Evolutionary conservation across 2,329 filamentous ascomycete genomes (phyloP).

Genomic region (Colletotrichum siamense): DNA sequence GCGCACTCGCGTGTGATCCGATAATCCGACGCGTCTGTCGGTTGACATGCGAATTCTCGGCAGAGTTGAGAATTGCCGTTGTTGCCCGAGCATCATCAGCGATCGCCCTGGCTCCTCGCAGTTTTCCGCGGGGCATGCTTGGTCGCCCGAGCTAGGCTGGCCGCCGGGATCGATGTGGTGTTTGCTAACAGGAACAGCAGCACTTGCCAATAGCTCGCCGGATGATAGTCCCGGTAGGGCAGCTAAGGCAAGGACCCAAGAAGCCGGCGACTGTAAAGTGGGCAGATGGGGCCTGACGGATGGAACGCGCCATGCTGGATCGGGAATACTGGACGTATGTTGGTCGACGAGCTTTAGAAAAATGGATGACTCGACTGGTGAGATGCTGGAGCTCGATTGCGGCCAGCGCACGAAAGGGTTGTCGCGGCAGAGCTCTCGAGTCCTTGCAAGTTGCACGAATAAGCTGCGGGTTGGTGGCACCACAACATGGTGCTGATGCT

Average conservation of each 20-base stretch:
- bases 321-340: neutral
- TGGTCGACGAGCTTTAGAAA: neutral
- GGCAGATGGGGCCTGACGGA: neutral
- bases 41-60: neutral
- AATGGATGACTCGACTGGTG: neutral
- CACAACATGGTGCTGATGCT: neutral
- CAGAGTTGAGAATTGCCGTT: neutral
- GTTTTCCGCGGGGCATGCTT: slow-evolving; percentile 1
- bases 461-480: neutral
- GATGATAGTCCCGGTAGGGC: neutral
- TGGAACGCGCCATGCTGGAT: neutral
- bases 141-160: neutral
- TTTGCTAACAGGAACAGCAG: neutral
- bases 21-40: neutral
- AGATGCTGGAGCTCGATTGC: neutral
- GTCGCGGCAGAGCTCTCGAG: neutral
- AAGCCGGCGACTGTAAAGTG: neutral
- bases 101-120: neutral
- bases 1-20: neutral
- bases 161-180: neutral
- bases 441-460: neutral
- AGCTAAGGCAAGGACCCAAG: neutral
- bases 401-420: neutral
- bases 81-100: neutral
- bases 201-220: neutral